Evolutionary conservation across 179 eudicot species (phyloP).

Genomic region (Beta macrorhiza): DNA sequence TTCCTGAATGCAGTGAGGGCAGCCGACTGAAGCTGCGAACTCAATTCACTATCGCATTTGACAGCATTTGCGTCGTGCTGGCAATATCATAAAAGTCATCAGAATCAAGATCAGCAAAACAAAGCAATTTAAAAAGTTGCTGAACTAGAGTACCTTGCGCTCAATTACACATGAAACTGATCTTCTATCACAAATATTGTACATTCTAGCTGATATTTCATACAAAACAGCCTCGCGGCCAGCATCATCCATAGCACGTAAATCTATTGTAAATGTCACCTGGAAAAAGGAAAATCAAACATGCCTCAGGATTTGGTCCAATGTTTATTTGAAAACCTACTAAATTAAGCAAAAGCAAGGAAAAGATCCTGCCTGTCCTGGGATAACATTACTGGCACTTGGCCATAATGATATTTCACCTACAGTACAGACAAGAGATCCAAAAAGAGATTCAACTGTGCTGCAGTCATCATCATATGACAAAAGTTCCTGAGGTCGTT

Average conservation of each 20-base stretch:
- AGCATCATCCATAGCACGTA: slow-evolving; percentile 84
- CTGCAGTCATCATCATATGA: slow-evolving; percentile 68
- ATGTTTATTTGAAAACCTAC: background rate
- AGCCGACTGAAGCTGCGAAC: slow-evolving; percentile 72
- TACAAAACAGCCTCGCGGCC: slow-evolving; percentile 83
- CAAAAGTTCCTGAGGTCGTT: slow-evolving; percentile 60
- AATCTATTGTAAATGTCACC: slow-evolving; percentile 85
- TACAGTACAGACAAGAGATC: slow-evolving; percentile 97
- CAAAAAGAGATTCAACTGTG: slow-evolving; percentile 56
- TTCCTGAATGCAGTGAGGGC: slow-evolving; percentile 57
- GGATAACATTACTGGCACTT: slow-evolving; percentile 98
- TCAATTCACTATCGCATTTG: slow-evolving; percentile 64
- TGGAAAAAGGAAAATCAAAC: slow-evolving; percentile 25
- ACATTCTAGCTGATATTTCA: slow-evolving; percentile 72
- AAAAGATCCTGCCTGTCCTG: slow-evolving; percentile 75
- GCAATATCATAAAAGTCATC: slow-evolving; percentile 5
- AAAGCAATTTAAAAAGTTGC: background rate
- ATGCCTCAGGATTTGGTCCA: slow-evolving; percentile 9
- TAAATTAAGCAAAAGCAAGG: slow-evolving; percentile 14
- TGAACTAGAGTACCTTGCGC: slow-evolving; percentile 55
- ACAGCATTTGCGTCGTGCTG: slow-evolving; percentile 97
- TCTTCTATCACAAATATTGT: slow-evolving; percentile 74
- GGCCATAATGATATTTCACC: slow-evolving; percentile 97
- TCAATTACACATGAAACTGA: slow-evolving; percentile 80
- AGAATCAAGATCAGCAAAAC: background rate